Evolutionary conservation across 1,284 basidiomycete genomes (phyloP).

Genomic region (Cryptococcus sp.): DNA sequence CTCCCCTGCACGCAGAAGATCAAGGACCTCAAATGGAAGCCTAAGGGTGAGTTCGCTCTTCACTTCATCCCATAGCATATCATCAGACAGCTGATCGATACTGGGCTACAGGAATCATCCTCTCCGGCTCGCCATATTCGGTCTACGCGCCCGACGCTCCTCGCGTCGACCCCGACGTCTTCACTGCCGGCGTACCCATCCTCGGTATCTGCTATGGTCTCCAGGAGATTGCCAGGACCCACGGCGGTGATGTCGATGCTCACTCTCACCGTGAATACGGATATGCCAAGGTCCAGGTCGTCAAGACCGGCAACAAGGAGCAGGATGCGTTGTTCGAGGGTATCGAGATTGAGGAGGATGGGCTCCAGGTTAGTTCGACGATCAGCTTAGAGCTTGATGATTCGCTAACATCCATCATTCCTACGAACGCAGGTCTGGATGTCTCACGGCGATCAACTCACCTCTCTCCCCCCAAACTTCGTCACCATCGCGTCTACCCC

Average conservation of each 20-base stretch:
- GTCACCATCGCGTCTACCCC: slow-evolving; percentile 84
- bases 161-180: slow-evolving; percentile 94
- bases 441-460: slow-evolving; percentile 97
- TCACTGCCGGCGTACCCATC: slow-evolving; percentile 84
- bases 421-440: slow-evolving; percentile 85
- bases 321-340: slow-evolving; percentile 83
- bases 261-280: slow-evolving; percentile 96
- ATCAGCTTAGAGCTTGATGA: background rate
- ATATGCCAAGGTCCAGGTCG: slow-evolving; percentile 77
- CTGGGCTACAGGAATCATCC: slow-evolving; percentile 74
- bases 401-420: background rate
- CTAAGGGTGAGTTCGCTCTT: slow-evolving; percentile 71
- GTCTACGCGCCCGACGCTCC: slow-evolving; percentile 94
- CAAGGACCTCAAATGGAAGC: slow-evolving; percentile 86
- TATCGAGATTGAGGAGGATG: slow-evolving; percentile 60
- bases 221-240: slow-evolving; percentile 91
- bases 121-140: slow-evolving; percentile 98
- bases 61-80: background rate
- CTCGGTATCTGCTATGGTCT: slow-evolving; percentile 98
- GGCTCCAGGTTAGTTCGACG: slow-evolving; percentile 27
- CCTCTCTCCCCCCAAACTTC: slow-evolving; percentile 78
- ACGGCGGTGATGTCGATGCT: slow-evolving; percentile 83
- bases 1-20: slow-evolving; percentile 96
- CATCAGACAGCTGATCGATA: background rate
- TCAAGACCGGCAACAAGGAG: slow-evolving; percentile 64